Evolutionary conservation across 768 basidiomycete genomes (phyloP).

Genomic region (Suillus brevipes): DNA sequence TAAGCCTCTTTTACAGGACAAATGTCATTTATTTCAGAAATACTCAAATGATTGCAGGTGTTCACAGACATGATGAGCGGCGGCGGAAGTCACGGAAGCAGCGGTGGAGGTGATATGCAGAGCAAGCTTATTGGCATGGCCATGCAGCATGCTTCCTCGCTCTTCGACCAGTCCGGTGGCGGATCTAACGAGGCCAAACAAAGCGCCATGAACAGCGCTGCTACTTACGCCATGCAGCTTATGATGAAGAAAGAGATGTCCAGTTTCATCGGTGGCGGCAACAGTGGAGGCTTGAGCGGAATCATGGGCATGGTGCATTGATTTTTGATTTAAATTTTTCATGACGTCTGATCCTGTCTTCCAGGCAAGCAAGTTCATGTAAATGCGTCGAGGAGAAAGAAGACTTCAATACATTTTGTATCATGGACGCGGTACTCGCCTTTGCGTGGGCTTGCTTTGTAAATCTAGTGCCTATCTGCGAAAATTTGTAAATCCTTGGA

Average conservation of each 20-base stretch:
- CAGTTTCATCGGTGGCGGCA: conserved; percentile 53
- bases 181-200: conserved; percentile 68
- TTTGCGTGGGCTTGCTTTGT: neutral
- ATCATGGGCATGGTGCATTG: conserved; percentile 61
- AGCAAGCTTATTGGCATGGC: conserved; percentile 81
- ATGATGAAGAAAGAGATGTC: conserved; percentile 68
- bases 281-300: conserved; percentile 67
- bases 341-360: neutral
- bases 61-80: conserved; percentile 40
- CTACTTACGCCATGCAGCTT: conserved; percentile 84
- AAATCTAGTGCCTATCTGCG: neutral
- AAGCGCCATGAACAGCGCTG: conserved; percentile 82
- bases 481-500: neutral
- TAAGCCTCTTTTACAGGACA: conserved; percentile 21
- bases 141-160: conserved; percentile 77
- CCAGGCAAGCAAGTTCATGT: conserved; percentile 36
- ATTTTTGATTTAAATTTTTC: conserved; percentile 8
- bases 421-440: neutral
- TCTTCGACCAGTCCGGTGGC: conserved; percentile 60
- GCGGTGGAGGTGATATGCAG: conserved; percentile 44
- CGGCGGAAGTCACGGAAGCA: conserved; percentile 28
- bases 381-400: conserved; percentile 1
- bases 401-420: neutral
- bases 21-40: no score
- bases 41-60: conserved; percentile 45